Conservation (phyloP, 805 yeast genomes). For the Yamadazyma akitaensis region DNA sequence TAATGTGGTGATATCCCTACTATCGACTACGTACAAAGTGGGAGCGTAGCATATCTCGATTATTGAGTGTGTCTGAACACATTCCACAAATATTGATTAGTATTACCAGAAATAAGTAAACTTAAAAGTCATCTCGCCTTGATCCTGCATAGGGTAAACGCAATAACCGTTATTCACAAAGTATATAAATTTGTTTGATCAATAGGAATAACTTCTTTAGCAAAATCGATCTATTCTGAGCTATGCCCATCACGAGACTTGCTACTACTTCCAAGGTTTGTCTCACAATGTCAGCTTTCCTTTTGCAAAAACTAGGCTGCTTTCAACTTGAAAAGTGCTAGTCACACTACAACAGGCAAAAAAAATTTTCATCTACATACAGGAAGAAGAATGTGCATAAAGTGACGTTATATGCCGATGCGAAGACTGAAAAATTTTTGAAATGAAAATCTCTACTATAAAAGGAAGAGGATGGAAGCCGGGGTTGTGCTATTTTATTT, state of each 20-base stretch:
- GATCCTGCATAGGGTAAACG: background rate
- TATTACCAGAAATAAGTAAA: too few species aligned
- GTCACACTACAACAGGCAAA: conserved; percentile 1
- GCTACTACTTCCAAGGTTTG: background rate
- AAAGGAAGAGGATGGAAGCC: conserved; percentile 3
- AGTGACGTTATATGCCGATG: conserved; percentile 8
- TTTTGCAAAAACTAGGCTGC: background rate
- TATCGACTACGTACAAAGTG: too few species aligned
- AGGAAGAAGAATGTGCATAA: conserved; percentile 3
- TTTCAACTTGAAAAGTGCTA: background rate
- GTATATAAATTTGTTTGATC: too few species aligned
- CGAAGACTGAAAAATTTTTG: conserved; percentile 5
- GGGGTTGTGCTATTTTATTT: conserved; percentile 2
- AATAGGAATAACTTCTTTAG: too few species aligned
- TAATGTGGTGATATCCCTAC: too few species aligned
- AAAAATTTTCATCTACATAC: conserved; percentile 3
- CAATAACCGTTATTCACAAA: background rate
- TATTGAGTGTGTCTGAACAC: too few species aligned
- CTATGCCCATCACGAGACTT: background rate
- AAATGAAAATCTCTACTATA: conserved; percentile 1
- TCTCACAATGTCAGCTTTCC: background rate
- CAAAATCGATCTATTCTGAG: too few species aligned
- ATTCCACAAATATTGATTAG: too few species aligned
- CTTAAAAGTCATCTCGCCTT: background rate
- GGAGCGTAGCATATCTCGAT: too few species aligned